A percentile compares a stretch with the other conserved stretches of the same genome.
Conservation (phyloP, 257 asterid genomes). For the Nicotiana undulata region DNA sequence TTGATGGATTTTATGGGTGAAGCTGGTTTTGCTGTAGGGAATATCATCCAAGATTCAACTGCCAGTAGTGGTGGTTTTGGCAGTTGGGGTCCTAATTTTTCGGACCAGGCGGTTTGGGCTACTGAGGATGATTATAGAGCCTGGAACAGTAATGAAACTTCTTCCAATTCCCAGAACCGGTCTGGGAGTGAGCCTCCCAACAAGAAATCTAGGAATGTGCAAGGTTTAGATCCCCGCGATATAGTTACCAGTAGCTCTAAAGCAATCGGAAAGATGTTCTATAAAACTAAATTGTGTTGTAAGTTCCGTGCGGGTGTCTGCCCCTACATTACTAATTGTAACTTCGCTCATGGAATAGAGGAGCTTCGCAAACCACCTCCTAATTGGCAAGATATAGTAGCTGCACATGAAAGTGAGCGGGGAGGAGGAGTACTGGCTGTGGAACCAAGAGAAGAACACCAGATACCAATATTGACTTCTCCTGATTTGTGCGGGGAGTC, state of each 20-base stretch:
- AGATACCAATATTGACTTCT: slow-evolving; percentile 43
- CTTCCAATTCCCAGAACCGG: slow-evolving; percentile 33
- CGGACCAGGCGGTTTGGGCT: slow-evolving; percentile 60
- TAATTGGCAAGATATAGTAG: slow-evolving; percentile 76
- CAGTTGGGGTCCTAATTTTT: slow-evolving; percentile 46
- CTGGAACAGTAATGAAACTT: slow-evolving; percentile 51
- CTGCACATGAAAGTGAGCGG: slow-evolving; percentile 55
- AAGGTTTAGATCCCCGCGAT: slow-evolving; percentile 30
- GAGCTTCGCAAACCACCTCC: slow-evolving; percentile 76
- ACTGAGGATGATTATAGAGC: slow-evolving; percentile 56
- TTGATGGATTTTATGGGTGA: slow-evolving; percentile 1
- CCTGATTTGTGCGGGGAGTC: slow-evolving; percentile 54
- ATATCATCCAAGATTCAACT: background rate
- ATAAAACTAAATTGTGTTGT: slow-evolving; percentile 64
- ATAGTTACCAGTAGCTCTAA: slow-evolving; percentile 38
- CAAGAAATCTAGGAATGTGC: slow-evolving; percentile 46
- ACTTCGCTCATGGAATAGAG: slow-evolving; percentile 57
- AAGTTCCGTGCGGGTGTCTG: slow-evolving; percentile 74
- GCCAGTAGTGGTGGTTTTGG: slow-evolving; percentile 23
- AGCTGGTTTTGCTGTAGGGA: background rate
- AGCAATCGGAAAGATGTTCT: slow-evolving; percentile 74
- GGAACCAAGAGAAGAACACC: slow-evolving; percentile 62
- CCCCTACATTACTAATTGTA: slow-evolving; percentile 66
- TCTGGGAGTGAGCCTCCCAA: slow-evolving; percentile 49
- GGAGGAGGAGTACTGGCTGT: slow-evolving; percentile 15